These are phyloP conservation scores for Globisporangium okanoganense DNA, from an alignment of 352 stramenopile species.

Conservation along the genomic window DNA sequence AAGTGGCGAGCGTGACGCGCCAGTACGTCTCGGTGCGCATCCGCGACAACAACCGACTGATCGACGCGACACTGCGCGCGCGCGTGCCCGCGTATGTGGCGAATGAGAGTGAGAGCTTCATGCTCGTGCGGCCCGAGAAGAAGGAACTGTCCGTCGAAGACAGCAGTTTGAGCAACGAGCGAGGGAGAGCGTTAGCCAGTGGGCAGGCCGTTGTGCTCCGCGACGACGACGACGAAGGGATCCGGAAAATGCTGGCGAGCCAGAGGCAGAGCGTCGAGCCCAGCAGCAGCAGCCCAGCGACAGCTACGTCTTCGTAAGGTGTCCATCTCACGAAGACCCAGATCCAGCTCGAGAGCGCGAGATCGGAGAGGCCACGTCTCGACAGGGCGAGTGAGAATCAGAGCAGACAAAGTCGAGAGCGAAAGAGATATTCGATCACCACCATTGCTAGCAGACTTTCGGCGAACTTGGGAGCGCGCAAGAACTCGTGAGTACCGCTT, in stretches of 20 bases:
- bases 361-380: not conserved
- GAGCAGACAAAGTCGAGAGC: not conserved
- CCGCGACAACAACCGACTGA: slow-evolving; percentile 75
- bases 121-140: slow-evolving; percentile 56
- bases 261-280: slow-evolving; percentile 1
- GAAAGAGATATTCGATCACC: not conserved
- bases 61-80: slow-evolving; percentile 70
- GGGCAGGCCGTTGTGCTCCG: slow-evolving; percentile 29
- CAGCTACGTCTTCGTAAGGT: slow-evolving; percentile 1
- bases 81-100: slow-evolving; percentile 60
- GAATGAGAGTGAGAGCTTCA: slow-evolving; percentile 65
- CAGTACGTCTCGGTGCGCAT: slow-evolving; percentile 80
- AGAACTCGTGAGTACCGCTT: not conserved
- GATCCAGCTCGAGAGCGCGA: not conserved
- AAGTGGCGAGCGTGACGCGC: slow-evolving; percentile 76
- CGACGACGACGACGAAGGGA: slow-evolving; percentile 37
- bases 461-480: slow-evolving; percentile 13
- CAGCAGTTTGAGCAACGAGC: not conserved
- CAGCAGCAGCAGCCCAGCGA: slow-evolving; percentile 3
- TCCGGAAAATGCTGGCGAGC: slow-evolving; percentile 23
- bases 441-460: slow-evolving; percentile 6
- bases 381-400: not conserved
- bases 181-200: slow-evolving; percentile 1
- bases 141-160: slow-evolving; percentile 23
- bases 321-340: not conserved